Base-by-base conservation (phyloP, 169 alveolate genomes). In the Plasmodium vinckei region DNA sequence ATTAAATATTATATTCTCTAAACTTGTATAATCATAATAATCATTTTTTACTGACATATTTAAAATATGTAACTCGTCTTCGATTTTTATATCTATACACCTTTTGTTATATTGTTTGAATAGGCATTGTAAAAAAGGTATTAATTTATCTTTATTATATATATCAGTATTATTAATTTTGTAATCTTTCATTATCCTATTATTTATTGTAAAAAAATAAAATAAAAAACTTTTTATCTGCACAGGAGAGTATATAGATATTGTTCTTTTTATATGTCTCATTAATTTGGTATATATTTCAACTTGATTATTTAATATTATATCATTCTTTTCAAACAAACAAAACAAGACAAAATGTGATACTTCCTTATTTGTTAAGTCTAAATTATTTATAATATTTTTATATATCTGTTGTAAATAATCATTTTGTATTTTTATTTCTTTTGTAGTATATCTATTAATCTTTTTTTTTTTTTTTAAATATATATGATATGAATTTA, bases 331-430 rank as follows among this genome's bases (percentile, higher is more conserved):
- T 5, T 82, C 67, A 2, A 54, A 9, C 2, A 84, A 82, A 13
- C 6, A 82, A 21, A 82, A 60, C 1, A 25, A 59, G 10, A 82
- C 9, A 68, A 82, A 82, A 4, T 46, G 33, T 9, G 57, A 46
- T 46, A 82, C 57, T 39, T 82, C 90, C 63, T 82, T 82, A 27
- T 82, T 69, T 39, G 86, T 67, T 17, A 65, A 47, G 44, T 82
- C 54, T 6, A 68, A 68, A n/a, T 82, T 53, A 33, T 56, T 51
- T 15, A 68, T 5, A 7, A 82, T 33, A 23, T 67, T 25, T 23
- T 59, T 51, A 27, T 44, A 49, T 21, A 82, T 33, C 23, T 27
- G 54, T 13, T 33, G 59, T 5, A 53, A 49, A 60, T 39, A 82
- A 1, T 54, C 49, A 12, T 59, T 13, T n/a, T 70, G 39, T 25